Evolutionary conservation across 345 rosid species (phyloP).

Genomic region (Rhizophora mangle): DNA sequence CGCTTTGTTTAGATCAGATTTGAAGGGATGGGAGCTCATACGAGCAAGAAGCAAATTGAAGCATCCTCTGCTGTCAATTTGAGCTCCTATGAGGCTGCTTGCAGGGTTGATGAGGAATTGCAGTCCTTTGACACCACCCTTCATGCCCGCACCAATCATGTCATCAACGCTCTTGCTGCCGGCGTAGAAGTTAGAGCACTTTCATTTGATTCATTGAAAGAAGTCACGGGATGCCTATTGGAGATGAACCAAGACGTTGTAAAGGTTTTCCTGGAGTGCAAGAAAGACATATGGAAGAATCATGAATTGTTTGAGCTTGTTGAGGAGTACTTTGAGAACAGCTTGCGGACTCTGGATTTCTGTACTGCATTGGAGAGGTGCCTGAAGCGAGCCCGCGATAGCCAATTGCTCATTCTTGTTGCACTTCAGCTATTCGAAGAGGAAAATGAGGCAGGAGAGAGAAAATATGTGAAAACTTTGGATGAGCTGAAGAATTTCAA

Average conservation of each 20-base stretch:
- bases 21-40: conserved; percentile 52
- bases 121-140: conserved; percentile 58
- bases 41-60: conserved; percentile 46
- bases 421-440: conserved; percentile 89
- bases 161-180: conserved; percentile 60
- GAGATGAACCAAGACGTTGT: conserved; percentile 97
- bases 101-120: conserved; percentile 57
- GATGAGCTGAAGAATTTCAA: conserved; percentile 81
- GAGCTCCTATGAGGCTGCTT: conserved; percentile 74
- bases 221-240: conserved; percentile 69
- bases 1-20: conserved; percentile 11
- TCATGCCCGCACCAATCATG: conserved; percentile 71
- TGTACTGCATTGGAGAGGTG: conserved; percentile 79
- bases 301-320: conserved; percentile 82
- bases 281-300: conserved; percentile 88
- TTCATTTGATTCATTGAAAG: conserved; percentile 74
- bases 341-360: conserved; percentile 81
- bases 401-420: conserved; percentile 64
- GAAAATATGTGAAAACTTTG: conserved; percentile 51
- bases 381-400: conserved; percentile 69
- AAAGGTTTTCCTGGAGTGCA: conserved; percentile 71
- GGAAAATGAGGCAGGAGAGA: conserved; percentile 45
- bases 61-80: conserved; percentile 30
- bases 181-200: conserved; percentile 85
- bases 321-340: conserved; percentile 85